Conservation (phyloP, 306 rosid genomes). For the Castanea crenata region DNA sequence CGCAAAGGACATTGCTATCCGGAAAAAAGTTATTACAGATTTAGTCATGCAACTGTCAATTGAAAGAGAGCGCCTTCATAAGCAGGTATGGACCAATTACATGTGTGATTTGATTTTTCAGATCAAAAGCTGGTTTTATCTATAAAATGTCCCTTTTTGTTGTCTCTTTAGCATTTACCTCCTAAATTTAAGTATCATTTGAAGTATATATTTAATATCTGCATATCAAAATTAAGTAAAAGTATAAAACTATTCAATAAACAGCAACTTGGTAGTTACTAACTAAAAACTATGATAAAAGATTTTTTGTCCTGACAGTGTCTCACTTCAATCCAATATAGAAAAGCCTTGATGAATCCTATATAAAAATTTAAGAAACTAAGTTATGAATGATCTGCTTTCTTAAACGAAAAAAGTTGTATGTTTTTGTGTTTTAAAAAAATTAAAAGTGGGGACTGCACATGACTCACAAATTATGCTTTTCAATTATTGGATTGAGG, state of each 20-base stretch:
- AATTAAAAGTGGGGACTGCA: background rate
- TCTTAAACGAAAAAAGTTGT: background rate
- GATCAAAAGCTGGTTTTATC: background rate
- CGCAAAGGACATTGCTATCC: conserved; percentile 62
- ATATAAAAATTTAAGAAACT: background rate
- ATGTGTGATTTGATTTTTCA: conserved; percentile 12
- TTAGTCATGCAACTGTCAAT: conserved; percentile 70
- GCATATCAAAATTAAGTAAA: background rate
- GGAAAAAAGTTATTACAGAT: conserved; percentile 51
- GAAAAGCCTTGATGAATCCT: background rate
- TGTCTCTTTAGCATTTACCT: background rate
- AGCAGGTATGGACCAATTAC: conserved; percentile 57
- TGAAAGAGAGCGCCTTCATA: conserved; percentile 90
- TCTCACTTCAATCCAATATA: background rate
- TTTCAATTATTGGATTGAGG: background rate
- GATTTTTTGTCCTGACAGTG: background rate
- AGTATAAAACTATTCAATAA: background rate
- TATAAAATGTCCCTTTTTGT: background rate
- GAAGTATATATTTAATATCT: background rate
- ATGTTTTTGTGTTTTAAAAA: background rate
- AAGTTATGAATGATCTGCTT: background rate
- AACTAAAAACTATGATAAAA: background rate
- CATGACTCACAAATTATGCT: background rate
- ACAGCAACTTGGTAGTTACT: background rate
- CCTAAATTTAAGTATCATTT: background rate